These are phyloP conservation scores for Chrysoporthe cubensis DNA, from an alignment of 2,329 filamentous ascomycete species.

Conservation along the genomic window DNA sequence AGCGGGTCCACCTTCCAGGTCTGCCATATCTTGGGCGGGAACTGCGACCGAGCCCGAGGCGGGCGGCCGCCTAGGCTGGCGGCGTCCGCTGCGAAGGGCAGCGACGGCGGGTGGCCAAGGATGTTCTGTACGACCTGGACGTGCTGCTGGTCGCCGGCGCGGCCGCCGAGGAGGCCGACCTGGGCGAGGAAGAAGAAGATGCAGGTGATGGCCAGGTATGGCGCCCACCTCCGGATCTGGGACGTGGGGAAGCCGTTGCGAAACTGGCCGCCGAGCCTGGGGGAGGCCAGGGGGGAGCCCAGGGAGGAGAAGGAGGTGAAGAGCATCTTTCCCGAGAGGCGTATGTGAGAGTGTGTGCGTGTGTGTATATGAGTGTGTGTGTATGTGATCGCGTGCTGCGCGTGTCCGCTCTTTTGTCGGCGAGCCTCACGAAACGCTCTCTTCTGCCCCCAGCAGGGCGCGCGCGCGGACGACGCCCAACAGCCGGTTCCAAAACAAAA, in stretches of 20 bases:
- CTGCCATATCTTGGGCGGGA: conserved; percentile 74
- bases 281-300: conserved; percentile 32
- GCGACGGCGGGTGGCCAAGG: conserved; percentile 39
- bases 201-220: conserved; percentile 51
- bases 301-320: conserved; percentile 14
- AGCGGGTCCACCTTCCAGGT: conserved; percentile 74
- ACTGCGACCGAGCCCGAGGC: conserved; percentile 37
- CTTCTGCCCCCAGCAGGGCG: not conserved
- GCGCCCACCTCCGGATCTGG: conserved; percentile 41
- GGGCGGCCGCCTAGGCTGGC: conserved; percentile 32
- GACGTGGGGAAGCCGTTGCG: conserved; percentile 35
- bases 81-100: conserved; percentile 28
- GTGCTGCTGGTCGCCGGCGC: conserved; percentile 9
- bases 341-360: not conserved
- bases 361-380: not conserved
- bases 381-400: not conserved
- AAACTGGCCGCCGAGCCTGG: conserved; percentile 36
- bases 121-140: conserved; percentile 45
- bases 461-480: not conserved
- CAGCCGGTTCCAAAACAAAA: not conserved
- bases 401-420: not conserved
- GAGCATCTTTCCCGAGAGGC: conserved; percentile 13
- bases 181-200: conserved; percentile 46
- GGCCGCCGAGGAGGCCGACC: conserved; percentile 6
- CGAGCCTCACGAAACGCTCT: not conserved